Evolutionary conservation across 2,329 filamentous ascomycete species (phyloP).

Genomic region (Anthostomella pinea): DNA sequence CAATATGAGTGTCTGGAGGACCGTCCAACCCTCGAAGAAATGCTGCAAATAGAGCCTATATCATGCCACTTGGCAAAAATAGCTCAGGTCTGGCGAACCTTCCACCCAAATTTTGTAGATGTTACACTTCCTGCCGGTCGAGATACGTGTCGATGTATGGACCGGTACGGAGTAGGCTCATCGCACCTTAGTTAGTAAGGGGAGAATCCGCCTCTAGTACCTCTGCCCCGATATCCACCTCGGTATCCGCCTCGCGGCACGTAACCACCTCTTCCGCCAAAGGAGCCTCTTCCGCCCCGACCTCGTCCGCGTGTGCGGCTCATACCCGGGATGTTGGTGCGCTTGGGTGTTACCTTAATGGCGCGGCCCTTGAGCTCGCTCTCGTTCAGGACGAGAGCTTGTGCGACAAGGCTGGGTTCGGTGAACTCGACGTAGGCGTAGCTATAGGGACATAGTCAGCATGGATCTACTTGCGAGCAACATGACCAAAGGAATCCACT

Average conservation of each 20-base stretch:
- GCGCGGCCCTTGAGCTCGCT: constrained; percentile 92
- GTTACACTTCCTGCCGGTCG: background rate
- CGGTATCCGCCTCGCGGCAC: constrained; percentile 56
- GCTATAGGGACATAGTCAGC: constrained; percentile 45
- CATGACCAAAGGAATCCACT: background rate
- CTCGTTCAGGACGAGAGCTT: constrained; percentile 93
- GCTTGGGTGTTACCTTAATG: constrained; percentile 92
- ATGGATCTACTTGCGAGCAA: background rate
- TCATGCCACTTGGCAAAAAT: background rate
- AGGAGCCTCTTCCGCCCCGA: constrained; percentile 53
- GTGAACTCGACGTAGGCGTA: constrained; percentile 99
- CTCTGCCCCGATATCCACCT: constrained; percentile 57
- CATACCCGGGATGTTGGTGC: constrained; percentile 96
- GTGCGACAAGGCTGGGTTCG: constrained; percentile 87
- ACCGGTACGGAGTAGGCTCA: constrained; percentile 10
- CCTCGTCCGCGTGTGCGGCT: constrained; percentile 68
- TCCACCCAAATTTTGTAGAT: background rate
- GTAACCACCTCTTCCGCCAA: constrained; percentile 49
- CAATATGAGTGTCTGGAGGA: no score
- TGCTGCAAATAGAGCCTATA: background rate
- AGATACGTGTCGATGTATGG: background rate
- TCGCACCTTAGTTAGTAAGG: constrained; percentile 68
- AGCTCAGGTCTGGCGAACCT: background rate
- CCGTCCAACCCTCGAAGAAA: no score
- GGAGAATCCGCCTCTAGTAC: constrained; percentile 54